Conservation (phyloP, 1,139 yeast genomes). For the Kodamaea arcana region DNA sequence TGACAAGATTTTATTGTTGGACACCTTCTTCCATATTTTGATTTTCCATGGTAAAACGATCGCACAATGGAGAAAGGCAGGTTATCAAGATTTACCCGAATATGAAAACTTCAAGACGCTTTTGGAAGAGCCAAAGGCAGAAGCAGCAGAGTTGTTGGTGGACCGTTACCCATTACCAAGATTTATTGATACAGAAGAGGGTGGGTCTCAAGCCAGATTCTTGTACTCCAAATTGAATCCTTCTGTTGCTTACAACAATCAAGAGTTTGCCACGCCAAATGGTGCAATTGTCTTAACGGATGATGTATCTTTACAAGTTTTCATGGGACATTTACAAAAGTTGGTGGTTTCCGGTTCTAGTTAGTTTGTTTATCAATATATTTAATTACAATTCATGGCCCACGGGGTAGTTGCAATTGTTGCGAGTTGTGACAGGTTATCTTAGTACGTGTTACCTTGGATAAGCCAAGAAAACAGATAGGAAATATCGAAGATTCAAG, state of each 20-base stretch:
- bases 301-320: conserved; percentile 88
- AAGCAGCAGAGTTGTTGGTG: conserved; percentile 84
- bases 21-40: conserved; percentile 93
- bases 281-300: conserved; percentile 89
- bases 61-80: conserved; percentile 95
- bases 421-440: too few species aligned
- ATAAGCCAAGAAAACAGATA: too few species aligned
- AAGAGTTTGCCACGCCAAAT: conserved; percentile 47
- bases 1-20: conserved; percentile 81
- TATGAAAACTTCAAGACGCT: conserved; percentile 83
- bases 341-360: conserved; percentile 60
- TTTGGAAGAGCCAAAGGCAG: conserved; percentile 85
- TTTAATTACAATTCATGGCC: too few species aligned
- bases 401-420: too few species aligned
- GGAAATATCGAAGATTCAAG: too few species aligned
- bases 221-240: conserved; percentile 92
- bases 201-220: conserved; percentile 98
- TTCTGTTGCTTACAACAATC: conserved; percentile 71
- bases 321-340: conserved; percentile 86
- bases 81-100: conserved; percentile 88
- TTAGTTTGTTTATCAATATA: too few species aligned
- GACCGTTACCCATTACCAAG: conserved; percentile 97
- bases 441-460: too few species aligned
- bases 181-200: conserved; percentile 93
- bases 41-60: conserved; percentile 94